Evolutionary conservation across 352 stramenopile species (phyloP), one percentile per base, ranked within the genome.

Genomic region (Phytophthora agathidicida): DNA sequence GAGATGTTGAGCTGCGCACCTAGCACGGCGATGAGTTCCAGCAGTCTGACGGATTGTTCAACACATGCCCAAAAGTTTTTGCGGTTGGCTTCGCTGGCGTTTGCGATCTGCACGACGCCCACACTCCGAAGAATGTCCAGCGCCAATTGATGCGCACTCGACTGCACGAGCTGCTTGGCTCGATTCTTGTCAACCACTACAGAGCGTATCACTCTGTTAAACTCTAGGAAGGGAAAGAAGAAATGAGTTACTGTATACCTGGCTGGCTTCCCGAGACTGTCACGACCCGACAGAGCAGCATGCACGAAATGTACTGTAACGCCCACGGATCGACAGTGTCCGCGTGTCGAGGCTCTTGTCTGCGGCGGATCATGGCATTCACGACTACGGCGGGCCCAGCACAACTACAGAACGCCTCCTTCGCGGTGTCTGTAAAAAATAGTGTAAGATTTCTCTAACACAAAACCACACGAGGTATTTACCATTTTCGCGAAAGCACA

Each of bases 11-110:
- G 28, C n/a, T 55, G n/a, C 67, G 14, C 55, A 88, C 77, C 75
- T 39, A 83, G 52, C 11, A 55, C 49, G 3, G 77, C 78, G 38
- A 89, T 31, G 20, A 83, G 53, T 54, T 85, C 74, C 24, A 91
- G 54, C 7, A 91, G 32, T 1, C 75, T 65, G 26, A 86, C 65
- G 14, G 78, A 71, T 50, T 91, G 81, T 19, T 81, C 77, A 13
- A 78, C 55, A 13, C 36, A 45, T 7, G 60, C 36, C 41, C 56
- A 60, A 9, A 64, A 59, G 20, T 36, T 65, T 52, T 33, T 41
- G 22, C 22, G 27, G 17, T 32, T 35, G 27, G 10, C 46, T 23
- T 38, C 24, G 23, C 64, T 71, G 8, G 36, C 35, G 10, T 60
- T 37, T 27, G 19, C 23, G 14, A 49, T 20, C 26, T 23, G 31